These are phyloP conservation scores for Chlorella ohadii DNA, from an alignment of 139 green algal species.

Conservation along the genomic window DNA sequence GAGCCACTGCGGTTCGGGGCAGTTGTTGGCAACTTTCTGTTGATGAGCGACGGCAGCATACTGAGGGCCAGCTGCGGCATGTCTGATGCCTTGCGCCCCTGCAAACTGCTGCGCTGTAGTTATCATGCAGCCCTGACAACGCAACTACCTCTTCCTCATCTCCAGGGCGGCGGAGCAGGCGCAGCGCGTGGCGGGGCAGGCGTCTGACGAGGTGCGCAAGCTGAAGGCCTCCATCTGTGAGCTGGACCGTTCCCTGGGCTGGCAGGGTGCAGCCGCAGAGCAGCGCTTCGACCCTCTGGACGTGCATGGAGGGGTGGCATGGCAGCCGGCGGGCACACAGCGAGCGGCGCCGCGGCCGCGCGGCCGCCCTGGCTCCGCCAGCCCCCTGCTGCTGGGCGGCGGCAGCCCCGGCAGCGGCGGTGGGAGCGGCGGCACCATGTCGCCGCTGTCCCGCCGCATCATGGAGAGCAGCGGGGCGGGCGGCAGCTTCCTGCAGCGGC, in stretches of 20 bases:
- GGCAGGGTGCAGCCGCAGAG: slow-evolving; percentile 10
- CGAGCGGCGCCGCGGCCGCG: neutral
- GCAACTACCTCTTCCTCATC: neutral
- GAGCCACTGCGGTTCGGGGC: too few species aligned
- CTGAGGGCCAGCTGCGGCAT: too few species aligned
- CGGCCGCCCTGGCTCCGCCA: neutral
- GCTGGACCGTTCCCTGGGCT: slow-evolving; percentile 46
- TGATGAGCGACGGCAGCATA: too few species aligned
- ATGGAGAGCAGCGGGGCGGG: slow-evolving; percentile 29
- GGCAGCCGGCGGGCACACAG: slow-evolving; percentile 21
- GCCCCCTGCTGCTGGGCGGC: neutral
- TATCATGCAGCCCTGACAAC: neutral
- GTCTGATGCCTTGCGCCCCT: neutral
- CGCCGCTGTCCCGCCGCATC: slow-evolving; percentile 30
- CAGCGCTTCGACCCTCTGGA: slow-evolving; percentile 14
- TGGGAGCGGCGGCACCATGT: too few species aligned
- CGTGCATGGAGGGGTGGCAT: neutral
- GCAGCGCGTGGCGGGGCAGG: slow-evolving; percentile 46
- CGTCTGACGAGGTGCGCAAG: slow-evolving; percentile 56
- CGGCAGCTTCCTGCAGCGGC: slow-evolving; percentile 59
- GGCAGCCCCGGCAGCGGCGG: slow-evolving; percentile 2
- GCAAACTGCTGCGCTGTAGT: neutral
- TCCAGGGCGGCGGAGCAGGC: slow-evolving; percentile 51
- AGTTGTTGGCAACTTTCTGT: too few species aligned
- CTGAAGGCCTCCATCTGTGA: slow-evolving; percentile 60